phyloP scores from a whole-genome alignment of 805 yeast genomes.

The Grigorovia humatica region DNA sequence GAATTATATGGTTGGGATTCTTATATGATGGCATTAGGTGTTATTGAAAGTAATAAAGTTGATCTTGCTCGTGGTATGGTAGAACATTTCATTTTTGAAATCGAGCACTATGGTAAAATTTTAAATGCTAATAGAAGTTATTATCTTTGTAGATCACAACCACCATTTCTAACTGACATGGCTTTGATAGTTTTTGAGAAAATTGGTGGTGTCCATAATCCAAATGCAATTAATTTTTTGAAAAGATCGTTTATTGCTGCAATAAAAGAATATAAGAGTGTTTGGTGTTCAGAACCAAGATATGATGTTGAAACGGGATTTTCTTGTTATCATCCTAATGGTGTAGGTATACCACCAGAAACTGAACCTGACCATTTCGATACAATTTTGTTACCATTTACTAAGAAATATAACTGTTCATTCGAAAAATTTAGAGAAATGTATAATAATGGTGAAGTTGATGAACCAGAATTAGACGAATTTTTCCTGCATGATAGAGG shows the following conservation, averaged over 20 bases:
- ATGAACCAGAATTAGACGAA: conserved; percentile 77
- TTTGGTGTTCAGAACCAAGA: conserved; percentile 74
- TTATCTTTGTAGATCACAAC: conserved; percentile 86
- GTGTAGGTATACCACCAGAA: conserved; percentile 92
- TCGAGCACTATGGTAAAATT: conserved; percentile 81
- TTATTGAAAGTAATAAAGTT: conserved; percentile 52
- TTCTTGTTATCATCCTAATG: conserved; percentile 84
- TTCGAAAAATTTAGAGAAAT: conserved; percentile 54
- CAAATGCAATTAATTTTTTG: conserved; percentile 50
- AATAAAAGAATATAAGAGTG: conserved; percentile 69
- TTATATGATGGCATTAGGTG: conserved; percentile 80
- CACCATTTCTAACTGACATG: conserved; percentile 95
- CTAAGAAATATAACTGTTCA: conserved; percentile 46
- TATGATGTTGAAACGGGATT: conserved; percentile 63
- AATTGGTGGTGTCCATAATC: conserved; percentile 38
- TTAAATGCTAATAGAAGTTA: conserved; percentile 90
- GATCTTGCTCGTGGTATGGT: conserved; percentile 84
- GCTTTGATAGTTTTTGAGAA: conserved; percentile 56
- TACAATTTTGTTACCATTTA: conserved; percentile 57
- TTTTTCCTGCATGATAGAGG: conserved; percentile 89
- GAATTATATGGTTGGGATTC: conserved; percentile 98
- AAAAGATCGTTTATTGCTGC: conserved; percentile 63
- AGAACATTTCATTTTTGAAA: conserved; percentile 84
- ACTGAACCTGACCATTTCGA: conserved; percentile 86
- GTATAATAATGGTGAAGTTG: conserved; percentile 56